Conservation (phyloP, 345 rosid species). For the Noccaea bulbosa region DNA sequence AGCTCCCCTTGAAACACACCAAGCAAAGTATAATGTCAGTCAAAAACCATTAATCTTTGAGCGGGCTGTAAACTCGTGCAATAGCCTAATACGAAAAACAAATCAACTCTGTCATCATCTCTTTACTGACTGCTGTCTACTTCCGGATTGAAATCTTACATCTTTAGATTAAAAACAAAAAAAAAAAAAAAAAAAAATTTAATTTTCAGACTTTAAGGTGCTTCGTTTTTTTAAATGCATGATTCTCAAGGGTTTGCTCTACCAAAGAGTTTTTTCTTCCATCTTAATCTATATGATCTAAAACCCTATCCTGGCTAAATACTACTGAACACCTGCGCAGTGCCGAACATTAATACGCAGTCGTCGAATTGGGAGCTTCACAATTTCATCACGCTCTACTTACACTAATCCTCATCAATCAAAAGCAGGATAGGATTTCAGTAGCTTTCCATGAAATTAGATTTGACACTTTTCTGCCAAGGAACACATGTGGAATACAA, state of each 20-base stretch:
- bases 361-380: constrained; percentile 7
- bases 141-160: constrained; percentile 8
- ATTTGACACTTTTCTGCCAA: constrained; percentile 20
- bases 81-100: neutral
- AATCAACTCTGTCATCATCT: neutral
- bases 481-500: constrained; percentile 19
- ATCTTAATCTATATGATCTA: constrained; percentile 18
- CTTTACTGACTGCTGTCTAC: constrained; percentile 8
- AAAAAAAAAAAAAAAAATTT: neutral
- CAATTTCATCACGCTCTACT: constrained; percentile 16
- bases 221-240: constrained; percentile 4
- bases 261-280: constrained; percentile 16
- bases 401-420: constrained; percentile 15
- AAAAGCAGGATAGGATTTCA: constrained; percentile 18
- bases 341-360: neutral
- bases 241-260: constrained; percentile 23
- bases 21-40: constrained; percentile 37
- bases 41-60: constrained; percentile 12
- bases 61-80: neutral
- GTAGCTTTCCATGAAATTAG: constrained; percentile 32
- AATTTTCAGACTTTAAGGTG: neutral
- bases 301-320: constrained; percentile 14
- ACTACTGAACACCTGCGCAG: constrained; percentile 7
- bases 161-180: neutral
- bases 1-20: constrained; percentile 67